Evolutionary conservation across 2,329 filamentous ascomycete species (phyloP), one percentile per base, ranked within the genome.

Genomic region (Ceratocystis alfenasii): DNA sequence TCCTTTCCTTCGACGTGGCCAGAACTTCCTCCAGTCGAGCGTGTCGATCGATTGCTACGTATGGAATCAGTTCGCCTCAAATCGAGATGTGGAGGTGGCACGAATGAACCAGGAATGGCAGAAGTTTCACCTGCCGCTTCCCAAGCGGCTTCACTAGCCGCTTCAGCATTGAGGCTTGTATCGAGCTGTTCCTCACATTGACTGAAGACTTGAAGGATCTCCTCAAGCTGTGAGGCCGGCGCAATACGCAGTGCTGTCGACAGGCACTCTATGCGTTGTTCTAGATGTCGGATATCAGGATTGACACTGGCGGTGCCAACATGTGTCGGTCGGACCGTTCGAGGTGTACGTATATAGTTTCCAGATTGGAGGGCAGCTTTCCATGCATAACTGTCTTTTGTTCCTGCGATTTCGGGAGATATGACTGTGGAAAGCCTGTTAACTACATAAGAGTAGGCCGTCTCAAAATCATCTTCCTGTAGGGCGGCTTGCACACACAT

Each of bases 401-500:
- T 59, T 25, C 28, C 25, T 36, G n/a, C 8, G 4, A 36, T 36
- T 67, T 88, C 81, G 17, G 45, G 15, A 75, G 71, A 20, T 66
- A 69, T 63, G 22, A 69, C 67, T 33, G 71, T 68, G 6, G 80
- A 78, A 0, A 94, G 78, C 25, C 87, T 83, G 71, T 85, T 90
- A 60, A 90, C 82, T 1, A 92, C 86, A 72, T 89, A 93, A 0
- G 88, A 92, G 73, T 93, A 94, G 10, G 89, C 89, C 0, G 89
- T 94, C 72, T 95, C 90, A 68, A 94, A 94, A 72, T 85, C 90
- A 69, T 91, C 86, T 72, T 92, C 88, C 8, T 80, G 79, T 0
- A 94, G 79, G 12, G 89, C 88, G 15, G 87, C 85, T 72, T 90
- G 86, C 50, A 93, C 85, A 69, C 89, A 90, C 87, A 93, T 90